Percentiles rank a stretch among this genome's conserved stretches.
These are phyloP conservation scores for Phyllosticta ampelicida DNA, from an alignment of 2,329 filamentous ascomycete species.

Conservation along the genomic window DNA sequence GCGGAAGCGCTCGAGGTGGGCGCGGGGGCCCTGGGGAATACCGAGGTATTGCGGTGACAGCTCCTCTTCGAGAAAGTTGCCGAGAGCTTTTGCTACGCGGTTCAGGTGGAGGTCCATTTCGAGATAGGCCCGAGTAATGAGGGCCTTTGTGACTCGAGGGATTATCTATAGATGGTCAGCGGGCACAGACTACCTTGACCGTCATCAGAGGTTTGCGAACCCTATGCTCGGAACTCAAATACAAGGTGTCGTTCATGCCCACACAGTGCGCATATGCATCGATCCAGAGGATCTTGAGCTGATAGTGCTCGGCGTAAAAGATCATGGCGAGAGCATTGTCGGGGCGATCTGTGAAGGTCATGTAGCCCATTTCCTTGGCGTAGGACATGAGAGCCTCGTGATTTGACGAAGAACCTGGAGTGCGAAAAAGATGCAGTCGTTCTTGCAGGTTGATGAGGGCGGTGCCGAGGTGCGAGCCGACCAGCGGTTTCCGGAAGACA, in stretches of 20 bases:
- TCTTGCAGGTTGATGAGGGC: slow-evolving; percentile 55
- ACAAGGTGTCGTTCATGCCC: slow-evolving; percentile 58
- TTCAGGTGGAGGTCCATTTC: slow-evolving; percentile 56
- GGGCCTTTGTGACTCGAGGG: slow-evolving; percentile 47
- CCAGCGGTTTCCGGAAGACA: slow-evolving; percentile 53
- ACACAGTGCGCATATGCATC: slow-evolving; percentile 69
- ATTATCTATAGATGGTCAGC: slow-evolving; percentile 19
- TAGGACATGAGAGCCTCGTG: slow-evolving; percentile 53
- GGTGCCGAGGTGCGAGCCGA: slow-evolving; percentile 54
- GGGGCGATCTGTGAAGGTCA: slow-evolving; percentile 53
- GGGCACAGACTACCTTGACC: not conserved
- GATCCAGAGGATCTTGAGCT: slow-evolving; percentile 54
- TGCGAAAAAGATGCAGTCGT: slow-evolving; percentile 53
- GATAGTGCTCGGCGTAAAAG: slow-evolving; percentile 56
- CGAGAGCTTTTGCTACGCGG: slow-evolving; percentile 42
- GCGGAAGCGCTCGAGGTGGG: slow-evolving; percentile 63
- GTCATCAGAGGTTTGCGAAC: slow-evolving; percentile 32
- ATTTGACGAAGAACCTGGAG: slow-evolving; percentile 42
- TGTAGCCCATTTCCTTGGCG: slow-evolving; percentile 58
- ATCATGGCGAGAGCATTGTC: slow-evolving; percentile 59
- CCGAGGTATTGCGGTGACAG: slow-evolving; percentile 57
- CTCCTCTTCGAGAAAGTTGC: slow-evolving; percentile 61
- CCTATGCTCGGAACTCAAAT: slow-evolving; percentile 48
- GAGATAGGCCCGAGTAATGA: slow-evolving; percentile 51
- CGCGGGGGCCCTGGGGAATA: slow-evolving; percentile 47